Percentiles rank a stretch among this genome's conserved stretches.
Evolutionary conservation across 192 early-diverging fungal genomes (phyloP).

Genomic region (Entomortierella beljakovae): DNA sequence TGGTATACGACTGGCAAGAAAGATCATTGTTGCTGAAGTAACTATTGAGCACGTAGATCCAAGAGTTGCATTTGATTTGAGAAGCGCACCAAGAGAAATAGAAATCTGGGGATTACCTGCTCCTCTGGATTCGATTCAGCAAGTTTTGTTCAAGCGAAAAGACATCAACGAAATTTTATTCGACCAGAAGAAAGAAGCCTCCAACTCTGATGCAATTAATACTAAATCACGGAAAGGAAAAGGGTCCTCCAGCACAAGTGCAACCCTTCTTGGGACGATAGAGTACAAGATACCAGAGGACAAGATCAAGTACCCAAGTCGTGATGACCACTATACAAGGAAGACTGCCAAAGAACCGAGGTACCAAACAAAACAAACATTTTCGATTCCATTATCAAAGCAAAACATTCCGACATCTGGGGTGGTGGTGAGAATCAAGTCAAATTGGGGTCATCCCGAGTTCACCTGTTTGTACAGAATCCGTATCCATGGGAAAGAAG

Average conservation of each 20-base stretch:
- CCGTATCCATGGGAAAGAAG: constrained; percentile 68
- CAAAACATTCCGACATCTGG: constrained; percentile 50
- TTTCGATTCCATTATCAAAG: constrained; percentile 45
- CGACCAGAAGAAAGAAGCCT: not conserved
- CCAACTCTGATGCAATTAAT: too few species aligned
- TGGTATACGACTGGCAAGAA: constrained; percentile 65
- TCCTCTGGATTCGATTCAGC: not conserved
- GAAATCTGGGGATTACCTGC: constrained; percentile 69
- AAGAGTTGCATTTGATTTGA: constrained; percentile 60
- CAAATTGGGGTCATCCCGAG: constrained; percentile 77
- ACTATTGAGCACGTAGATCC: constrained; percentile 75
- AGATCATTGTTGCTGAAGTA: constrained; percentile 66
- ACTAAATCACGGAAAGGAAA: too few species aligned
- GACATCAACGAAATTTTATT: too few species aligned
- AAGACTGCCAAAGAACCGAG: constrained; percentile 37
- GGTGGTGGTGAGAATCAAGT: constrained; percentile 66
- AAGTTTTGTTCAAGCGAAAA: not conserved
- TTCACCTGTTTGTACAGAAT: constrained; percentile 82
- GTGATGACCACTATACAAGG: too few species aligned
- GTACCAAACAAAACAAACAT: constrained; percentile 38
- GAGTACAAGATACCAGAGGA: constrained; percentile 61
- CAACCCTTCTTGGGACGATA: constrained; percentile 14
- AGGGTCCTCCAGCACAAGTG: constrained; percentile 22
- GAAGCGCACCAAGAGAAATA: constrained; percentile 72
- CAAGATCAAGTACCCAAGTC: too few species aligned